These are phyloP conservation scores for Escovopsis sp. DNA, from an alignment of 2,329 filamentous ascomycete genomes.

Conservation along the genomic window DNA sequence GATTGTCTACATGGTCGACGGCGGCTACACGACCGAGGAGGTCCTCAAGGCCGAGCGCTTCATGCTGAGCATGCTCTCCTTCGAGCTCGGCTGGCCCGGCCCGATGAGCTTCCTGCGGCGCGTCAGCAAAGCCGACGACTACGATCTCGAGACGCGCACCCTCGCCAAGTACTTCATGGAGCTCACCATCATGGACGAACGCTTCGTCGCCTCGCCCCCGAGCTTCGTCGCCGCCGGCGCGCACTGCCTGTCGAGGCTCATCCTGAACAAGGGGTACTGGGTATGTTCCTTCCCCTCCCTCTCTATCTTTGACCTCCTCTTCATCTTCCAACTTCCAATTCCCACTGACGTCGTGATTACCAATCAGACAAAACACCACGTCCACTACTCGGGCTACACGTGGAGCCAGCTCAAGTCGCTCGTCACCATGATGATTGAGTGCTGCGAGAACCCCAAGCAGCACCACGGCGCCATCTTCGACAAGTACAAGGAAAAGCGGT, in stretches of 20 bases:
- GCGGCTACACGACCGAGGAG: slow-evolving; percentile 76
- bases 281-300: slow-evolving; percentile 38
- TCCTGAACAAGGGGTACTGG: slow-evolving; percentile 88
- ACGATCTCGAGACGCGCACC: slow-evolving; percentile 87
- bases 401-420: slow-evolving; percentile 68
- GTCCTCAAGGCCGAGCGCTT: slow-evolving; percentile 95
- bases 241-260: slow-evolving; percentile 77
- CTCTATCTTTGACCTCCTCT: no score
- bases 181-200: slow-evolving; percentile 93
- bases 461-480: slow-evolving; percentile 83
- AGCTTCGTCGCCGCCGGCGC: slow-evolving; percentile 86
- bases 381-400: slow-evolving; percentile 90
- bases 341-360: neutral
- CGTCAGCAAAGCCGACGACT: slow-evolving; percentile 97
- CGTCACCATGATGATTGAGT: slow-evolving; percentile 68
- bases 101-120: slow-evolving; percentile 96
- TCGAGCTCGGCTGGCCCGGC: slow-evolving; percentile 94
- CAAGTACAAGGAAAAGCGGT: slow-evolving; percentile 80
- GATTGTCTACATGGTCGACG: slow-evolving; percentile 97
- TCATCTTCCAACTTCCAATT: slow-evolving; percentile 8
- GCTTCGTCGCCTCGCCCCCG: slow-evolving; percentile 80
- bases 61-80: slow-evolving; percentile 93
- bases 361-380: slow-evolving; percentile 58
- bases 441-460: slow-evolving; percentile 63
- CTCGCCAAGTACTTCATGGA: slow-evolving; percentile 97